These are phyloP conservation scores for Medicago ruthenica DNA, from an alignment of 306 rosid genomes.

Conservation along the genomic window DNA sequence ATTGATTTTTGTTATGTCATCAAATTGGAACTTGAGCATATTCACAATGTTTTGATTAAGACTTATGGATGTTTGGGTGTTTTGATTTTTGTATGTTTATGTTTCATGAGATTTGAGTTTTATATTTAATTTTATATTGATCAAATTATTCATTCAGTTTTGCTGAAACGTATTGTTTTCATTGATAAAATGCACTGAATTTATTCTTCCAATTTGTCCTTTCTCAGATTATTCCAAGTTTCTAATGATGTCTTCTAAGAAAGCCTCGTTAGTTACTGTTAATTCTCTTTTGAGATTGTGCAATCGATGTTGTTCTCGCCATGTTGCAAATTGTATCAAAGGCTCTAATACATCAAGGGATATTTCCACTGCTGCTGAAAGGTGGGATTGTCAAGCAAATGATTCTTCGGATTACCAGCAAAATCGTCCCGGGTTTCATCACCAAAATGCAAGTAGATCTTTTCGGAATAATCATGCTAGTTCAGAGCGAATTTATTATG, in stretches of 20 bases:
- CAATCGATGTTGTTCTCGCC: constrained; percentile 19
- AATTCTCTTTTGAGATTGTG: constrained; percentile 40
- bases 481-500: background rate
- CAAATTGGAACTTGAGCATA: too few relatives aligned
- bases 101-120: too few relatives aligned
- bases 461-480: constrained; percentile 35
- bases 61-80: too few relatives aligned
- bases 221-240: constrained; percentile 22
- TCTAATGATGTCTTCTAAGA: constrained; percentile 40
- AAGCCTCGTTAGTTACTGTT: constrained; percentile 37
- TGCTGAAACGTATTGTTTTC: background rate
- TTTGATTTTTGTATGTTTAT: too few relatives aligned
- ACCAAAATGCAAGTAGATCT: constrained; percentile 23
- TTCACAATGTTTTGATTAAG: too few relatives aligned
- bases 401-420: constrained; percentile 47
- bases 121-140: too few relatives aligned
- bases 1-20: too few relatives aligned
- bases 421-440: constrained; percentile 39
- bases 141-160: background rate
- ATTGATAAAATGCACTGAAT: background rate
- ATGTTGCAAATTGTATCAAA: constrained; percentile 26
- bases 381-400: constrained; percentile 42
- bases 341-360: constrained; percentile 42
- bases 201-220: background rate
- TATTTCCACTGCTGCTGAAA: constrained; percentile 54